These are phyloP conservation scores for Castanospermum australe DNA, from an alignment of 306 rosid species.

Conservation along the genomic window DNA sequence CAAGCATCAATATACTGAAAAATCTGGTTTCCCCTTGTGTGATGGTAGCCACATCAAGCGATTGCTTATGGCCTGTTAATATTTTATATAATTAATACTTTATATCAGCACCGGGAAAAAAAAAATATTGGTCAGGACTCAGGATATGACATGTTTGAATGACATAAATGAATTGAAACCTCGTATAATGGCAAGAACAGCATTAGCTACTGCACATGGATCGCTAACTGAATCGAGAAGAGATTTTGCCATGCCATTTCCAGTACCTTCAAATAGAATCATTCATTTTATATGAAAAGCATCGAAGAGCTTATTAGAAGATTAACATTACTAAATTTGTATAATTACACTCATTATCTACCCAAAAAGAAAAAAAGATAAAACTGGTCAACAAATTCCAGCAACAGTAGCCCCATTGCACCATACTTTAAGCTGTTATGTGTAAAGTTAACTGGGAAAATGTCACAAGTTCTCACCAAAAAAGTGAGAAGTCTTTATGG, in stretches of 20 bases:
- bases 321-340: neutral
- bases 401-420: neutral
- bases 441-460: neutral
- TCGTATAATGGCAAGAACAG: constrained; percentile 62
- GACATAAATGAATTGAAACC: constrained; percentile 37
- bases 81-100: constrained; percentile 1
- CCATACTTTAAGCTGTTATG: neutral
- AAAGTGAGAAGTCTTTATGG: no score
- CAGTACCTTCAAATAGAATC: constrained; percentile 51
- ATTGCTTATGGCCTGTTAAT: constrained; percentile 56
- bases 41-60: constrained; percentile 70
- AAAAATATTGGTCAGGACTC: neutral
- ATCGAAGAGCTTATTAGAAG: neutral
- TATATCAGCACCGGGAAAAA: neutral
- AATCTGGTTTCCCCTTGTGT: constrained; percentile 58
- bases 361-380: neutral
- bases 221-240: constrained; percentile 63
- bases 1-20: constrained; percentile 72
- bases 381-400: neutral
- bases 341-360: neutral
- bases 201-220: constrained; percentile 53
- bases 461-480: no score
- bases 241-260: constrained; percentile 87
- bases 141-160: neutral
- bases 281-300: neutral